Evolutionary conservation across 805 yeast genomes (phyloP).

Genomic region (Cyberlindnera bimundalis): DNA sequence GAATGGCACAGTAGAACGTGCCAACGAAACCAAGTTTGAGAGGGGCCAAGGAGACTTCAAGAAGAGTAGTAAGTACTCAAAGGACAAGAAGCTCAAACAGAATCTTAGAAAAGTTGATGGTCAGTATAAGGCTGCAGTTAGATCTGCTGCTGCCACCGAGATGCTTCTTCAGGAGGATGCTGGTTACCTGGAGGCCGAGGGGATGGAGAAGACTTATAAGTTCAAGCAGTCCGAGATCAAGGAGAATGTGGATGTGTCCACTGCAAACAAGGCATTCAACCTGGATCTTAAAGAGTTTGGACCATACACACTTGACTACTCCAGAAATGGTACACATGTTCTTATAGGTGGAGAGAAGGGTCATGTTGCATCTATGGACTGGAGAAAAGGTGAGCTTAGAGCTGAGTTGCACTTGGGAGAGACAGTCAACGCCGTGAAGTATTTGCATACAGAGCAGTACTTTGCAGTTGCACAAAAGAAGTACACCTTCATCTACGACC

Average conservation of each 20-base stretch:
- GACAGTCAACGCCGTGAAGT: conserved; percentile 86
- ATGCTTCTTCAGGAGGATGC: conserved; percentile 76
- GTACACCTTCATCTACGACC: conserved; percentile 88
- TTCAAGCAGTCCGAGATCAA: conserved; percentile 77
- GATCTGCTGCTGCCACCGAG: conserved; percentile 83
- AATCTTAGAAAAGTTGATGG: conserved; percentile 65
- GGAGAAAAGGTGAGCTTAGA: conserved; percentile 81
- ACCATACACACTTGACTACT: conserved; percentile 78
- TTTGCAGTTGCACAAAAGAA: conserved; percentile 97
- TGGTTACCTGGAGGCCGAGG: conserved; percentile 88
- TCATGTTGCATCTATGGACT: conserved; percentile 92
- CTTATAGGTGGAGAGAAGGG: conserved; percentile 89
- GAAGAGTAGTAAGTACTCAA: conserved; percentile 34
- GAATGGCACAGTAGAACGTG: conserved; percentile 28
- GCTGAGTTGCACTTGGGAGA: conserved; percentile 85
- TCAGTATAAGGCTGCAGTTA: conserved; percentile 73
- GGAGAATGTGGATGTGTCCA: conserved; percentile 69
- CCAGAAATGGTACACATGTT: conserved; percentile 83
- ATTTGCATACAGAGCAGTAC: conserved; percentile 86
- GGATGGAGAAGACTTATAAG: conserved; percentile 90
- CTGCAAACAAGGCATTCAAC: conserved; percentile 72
- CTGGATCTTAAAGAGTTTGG: conserved; percentile 75
- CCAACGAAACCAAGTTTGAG: conserved; percentile 31
- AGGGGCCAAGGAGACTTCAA: conserved; percentile 20
- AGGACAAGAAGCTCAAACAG: conserved; percentile 60